phyloP scores from a whole-genome alignment of 179 eudicot genomes.

The Carnegiea gigantea region DNA sequence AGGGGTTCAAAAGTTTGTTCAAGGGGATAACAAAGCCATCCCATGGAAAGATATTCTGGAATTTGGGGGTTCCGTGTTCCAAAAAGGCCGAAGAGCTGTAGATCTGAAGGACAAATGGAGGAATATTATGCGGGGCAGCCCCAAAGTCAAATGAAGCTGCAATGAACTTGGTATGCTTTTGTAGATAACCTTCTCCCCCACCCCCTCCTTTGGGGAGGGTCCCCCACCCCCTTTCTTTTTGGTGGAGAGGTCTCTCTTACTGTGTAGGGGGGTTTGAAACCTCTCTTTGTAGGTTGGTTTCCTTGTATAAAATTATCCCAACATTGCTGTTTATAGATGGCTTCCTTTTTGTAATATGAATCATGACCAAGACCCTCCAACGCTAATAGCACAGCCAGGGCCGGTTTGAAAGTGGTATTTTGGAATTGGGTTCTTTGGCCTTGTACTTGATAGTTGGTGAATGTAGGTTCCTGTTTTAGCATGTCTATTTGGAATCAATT shows the following conservation, averaged over 20 bases:
- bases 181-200: not conserved
- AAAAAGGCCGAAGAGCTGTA: constrained; percentile 44
- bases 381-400: not conserved
- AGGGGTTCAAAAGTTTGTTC: constrained; percentile 38
- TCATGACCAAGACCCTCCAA: no score
- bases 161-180: not conserved
- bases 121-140: constrained; percentile 33
- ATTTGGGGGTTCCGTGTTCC: constrained; percentile 52
- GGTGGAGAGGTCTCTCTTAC: not conserved
- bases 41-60: constrained; percentile 66
- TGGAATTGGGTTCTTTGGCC: no score
- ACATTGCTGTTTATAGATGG: not conserved
- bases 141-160: constrained; percentile 12
- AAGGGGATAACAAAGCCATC: constrained; percentile 24
- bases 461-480: no score
- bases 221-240: no score
- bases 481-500: no score
- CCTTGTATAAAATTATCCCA: not conserved
- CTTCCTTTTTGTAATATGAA: not conserved
- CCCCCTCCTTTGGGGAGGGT: no score
- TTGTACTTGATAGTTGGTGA: no score
- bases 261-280: not conserved
- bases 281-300: not conserved
- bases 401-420: not conserved
- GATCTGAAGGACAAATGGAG: constrained; percentile 86